Percentiles rank a stretch among this genome's conserved stretches.
Conservation (phyloP, 2,329 filamentous ascomycete genomes). For the Neonectria coccinea region DNA sequence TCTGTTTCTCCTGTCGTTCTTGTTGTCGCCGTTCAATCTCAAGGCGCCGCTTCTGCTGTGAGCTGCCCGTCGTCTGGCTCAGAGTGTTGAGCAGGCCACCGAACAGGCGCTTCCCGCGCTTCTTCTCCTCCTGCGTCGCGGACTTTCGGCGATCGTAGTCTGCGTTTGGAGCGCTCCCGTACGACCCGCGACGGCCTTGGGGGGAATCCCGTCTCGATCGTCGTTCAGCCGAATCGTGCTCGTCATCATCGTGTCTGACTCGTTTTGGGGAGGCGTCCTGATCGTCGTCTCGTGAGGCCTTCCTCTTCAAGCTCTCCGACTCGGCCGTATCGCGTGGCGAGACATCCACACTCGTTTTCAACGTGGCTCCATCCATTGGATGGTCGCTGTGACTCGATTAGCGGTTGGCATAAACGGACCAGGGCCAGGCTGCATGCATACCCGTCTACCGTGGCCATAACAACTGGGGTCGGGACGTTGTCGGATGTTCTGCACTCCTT, state of each 20-base stretch:
- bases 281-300: slow-evolving; percentile 41
- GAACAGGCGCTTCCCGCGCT: slow-evolving; percentile 86
- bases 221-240: slow-evolving; percentile 27
- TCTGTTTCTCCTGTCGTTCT: slow-evolving; percentile 79
- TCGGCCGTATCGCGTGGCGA: slow-evolving; percentile 18
- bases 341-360: slow-evolving; percentile 17
- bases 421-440: slow-evolving; percentile 27
- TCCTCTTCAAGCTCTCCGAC: slow-evolving; percentile 46
- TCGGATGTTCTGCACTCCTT: slow-evolving; percentile 12
- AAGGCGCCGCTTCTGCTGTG: slow-evolving; percentile 75
- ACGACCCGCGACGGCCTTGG: slow-evolving; percentile 23
- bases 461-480: not conserved
- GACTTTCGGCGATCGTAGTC: slow-evolving; percentile 41
- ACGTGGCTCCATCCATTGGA: slow-evolving; percentile 29
- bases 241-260: slow-evolving; percentile 39
- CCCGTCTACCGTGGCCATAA: slow-evolving; percentile 41
- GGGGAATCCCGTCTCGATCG: slow-evolving; percentile 35
- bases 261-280: slow-evolving; percentile 44
- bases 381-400: slow-evolving; percentile 37
- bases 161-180: slow-evolving; percentile 15
- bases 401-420: slow-evolving; percentile 21
- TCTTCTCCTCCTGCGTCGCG: slow-evolving; percentile 76
- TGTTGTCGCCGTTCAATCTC: slow-evolving; percentile 88
- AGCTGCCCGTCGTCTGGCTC: slow-evolving; percentile 75
- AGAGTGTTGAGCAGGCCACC: slow-evolving; percentile 83